These are phyloP conservation scores for Kwoniella bestiolae DNA, from an alignment of 768 basidiomycete genomes.

Conservation along the genomic window DNA sequence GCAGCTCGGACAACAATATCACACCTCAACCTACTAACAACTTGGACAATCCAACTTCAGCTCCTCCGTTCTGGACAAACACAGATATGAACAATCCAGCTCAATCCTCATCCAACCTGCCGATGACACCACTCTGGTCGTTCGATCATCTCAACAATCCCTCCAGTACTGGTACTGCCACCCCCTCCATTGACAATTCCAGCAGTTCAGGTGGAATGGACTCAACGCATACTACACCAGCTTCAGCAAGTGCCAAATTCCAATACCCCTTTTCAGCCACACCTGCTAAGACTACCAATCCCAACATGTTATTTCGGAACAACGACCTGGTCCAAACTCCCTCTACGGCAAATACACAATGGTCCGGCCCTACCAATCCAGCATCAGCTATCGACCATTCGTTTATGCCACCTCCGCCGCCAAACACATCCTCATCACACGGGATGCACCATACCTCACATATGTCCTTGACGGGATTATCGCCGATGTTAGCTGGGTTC, in stretches of 20 bases:
- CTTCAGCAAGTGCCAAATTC: neutral
- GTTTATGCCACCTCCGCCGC: slow-evolving; percentile 16
- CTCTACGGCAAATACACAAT: slow-evolving; percentile 12
- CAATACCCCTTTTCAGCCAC: slow-evolving; percentile 5
- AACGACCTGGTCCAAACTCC: slow-evolving; percentile 11
- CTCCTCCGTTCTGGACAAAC: slow-evolving; percentile 17
- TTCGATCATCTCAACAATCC: slow-evolving; percentile 6
- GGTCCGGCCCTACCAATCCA: slow-evolving; percentile 10
- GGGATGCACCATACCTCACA: slow-evolving; percentile 7
- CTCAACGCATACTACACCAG: slow-evolving; percentile 8
- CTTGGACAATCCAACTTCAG: neutral
- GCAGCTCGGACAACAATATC: neutral
- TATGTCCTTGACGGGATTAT: slow-evolving; percentile 19
- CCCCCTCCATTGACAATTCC: neutral
- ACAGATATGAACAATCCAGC: neutral
- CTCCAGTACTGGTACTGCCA: neutral
- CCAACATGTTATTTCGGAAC: neutral
- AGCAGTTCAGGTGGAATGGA: neutral
- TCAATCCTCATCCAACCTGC: neutral
- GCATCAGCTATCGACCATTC: slow-evolving; percentile 11
- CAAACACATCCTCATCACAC: neutral
- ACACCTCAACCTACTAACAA: slow-evolving; percentile 11
- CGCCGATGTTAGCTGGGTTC: slow-evolving; percentile 25
- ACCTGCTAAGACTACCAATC: neutral
- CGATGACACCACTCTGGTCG: slow-evolving; percentile 11